Evolutionary conservation across 768 basidiomycete species (phyloP).

Genomic region (Fibroporia radiculosa): DNA sequence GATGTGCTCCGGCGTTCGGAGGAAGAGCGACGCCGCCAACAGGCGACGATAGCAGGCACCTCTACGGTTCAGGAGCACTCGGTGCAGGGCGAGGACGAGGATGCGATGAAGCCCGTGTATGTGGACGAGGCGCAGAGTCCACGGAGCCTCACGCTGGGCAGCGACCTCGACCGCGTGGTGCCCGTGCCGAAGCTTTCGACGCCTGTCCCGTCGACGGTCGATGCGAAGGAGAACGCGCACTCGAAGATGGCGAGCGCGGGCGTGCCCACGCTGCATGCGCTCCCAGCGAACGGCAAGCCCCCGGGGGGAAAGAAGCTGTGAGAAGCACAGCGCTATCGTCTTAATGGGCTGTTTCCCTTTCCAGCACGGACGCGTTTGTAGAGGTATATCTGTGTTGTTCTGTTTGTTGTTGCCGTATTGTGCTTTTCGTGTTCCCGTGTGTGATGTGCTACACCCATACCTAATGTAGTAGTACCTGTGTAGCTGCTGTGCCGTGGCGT

Average conservation of each 20-base stretch:
- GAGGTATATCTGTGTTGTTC: background rate
- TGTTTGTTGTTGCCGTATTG: background rate
- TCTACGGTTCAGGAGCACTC: constrained; percentile 1
- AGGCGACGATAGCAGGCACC: constrained; percentile 23
- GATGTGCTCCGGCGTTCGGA: constrained; percentile 69
- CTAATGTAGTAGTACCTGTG: constrained; percentile 2
- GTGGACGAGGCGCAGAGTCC: constrained; percentile 26
- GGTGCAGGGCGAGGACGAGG: constrained; percentile 27
- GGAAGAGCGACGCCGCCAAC: constrained; percentile 35
- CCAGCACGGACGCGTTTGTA: background rate
- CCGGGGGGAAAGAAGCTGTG: background rate
- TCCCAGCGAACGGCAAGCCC: constrained; percentile 13
- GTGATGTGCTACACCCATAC: background rate
- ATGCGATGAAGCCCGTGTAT: constrained; percentile 76
- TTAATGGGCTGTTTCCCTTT: background rate
- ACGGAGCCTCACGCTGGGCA: constrained; percentile 1
- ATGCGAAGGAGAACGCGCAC: constrained; percentile 16
- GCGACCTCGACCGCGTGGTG: constrained; percentile 7
- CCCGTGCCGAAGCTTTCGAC: constrained; percentile 18
- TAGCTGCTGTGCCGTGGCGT: background rate
- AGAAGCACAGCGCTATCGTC: background rate
- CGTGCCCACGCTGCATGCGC: constrained; percentile 16
- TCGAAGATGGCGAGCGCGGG: constrained; percentile 6
- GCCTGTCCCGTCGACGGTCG: constrained; percentile 14
- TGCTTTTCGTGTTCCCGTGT: background rate